Base-by-base conservation (phyloP, 1,284 basidiomycete genomes). In the Cystobasidium sp. region DNA sequence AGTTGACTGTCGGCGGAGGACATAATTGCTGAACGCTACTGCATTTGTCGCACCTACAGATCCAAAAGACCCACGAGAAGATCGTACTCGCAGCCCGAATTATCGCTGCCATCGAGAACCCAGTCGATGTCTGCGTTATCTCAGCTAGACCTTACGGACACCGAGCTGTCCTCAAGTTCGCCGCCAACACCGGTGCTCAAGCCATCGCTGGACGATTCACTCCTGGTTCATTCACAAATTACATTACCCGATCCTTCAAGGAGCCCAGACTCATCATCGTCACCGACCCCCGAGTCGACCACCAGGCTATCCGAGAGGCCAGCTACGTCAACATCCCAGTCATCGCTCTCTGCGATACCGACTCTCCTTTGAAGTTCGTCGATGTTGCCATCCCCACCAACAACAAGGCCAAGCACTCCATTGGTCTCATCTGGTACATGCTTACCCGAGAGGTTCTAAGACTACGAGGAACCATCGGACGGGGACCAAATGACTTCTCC, bases 291-390 rank as follows among this genome's bases (percentile, higher is more conserved):
- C 93, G 97, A 79, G 92, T 97, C 78, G 96, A 99, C 87, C 95
- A 98, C 88, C 97, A 99, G 86, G 97, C 97, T 79, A 99, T 99
- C 86, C 93, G 96, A 80, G 96, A 99, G 87, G 95, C 97, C 70
- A 95, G 95, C 75, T 99, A 99, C 85, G 96, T 98, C 85, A 99
- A 99, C 90, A 98, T 99, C 84, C 96, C 96, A 81, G 96, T 99
- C 83, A 97, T 99, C 82, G 96, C 96, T 75, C 90, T 99, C 81
- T 94, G 91, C 86, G 96, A 99, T 87, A 97, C 96, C 79, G 97
- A 99, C 84, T 94, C 96, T 63, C 93, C 94, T 73, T 88, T 99
- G 82, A 90, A 94, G 85, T 97, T 94, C 83, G 94, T 99, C 84
- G 96, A 99, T 84, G 90, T 99, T 82, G 95, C 93, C 77, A 98